Conservation (phyloP, 2,329 filamentous ascomycete species). For the Endothia cerciana region DNA sequence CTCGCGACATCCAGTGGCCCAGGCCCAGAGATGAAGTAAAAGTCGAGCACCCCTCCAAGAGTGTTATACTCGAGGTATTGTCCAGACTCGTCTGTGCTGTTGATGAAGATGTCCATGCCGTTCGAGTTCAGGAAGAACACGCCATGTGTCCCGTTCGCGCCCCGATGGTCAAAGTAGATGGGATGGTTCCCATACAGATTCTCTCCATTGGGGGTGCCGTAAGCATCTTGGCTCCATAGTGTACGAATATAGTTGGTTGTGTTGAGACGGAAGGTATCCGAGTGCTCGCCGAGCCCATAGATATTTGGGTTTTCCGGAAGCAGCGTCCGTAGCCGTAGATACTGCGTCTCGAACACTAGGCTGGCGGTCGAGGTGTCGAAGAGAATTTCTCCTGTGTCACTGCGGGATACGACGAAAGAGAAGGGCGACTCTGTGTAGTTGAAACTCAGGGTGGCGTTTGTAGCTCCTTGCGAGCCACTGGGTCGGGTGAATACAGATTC, state of each 20-base stretch:
- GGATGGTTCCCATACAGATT: conserved; percentile 78
- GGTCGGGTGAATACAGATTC: conserved; percentile 69
- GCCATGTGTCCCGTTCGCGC: conserved; percentile 58
- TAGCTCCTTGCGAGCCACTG: conserved; percentile 29
- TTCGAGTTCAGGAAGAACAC: conserved; percentile 75
- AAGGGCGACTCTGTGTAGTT: conserved; percentile 44
- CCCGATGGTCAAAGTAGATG: conserved; percentile 74
- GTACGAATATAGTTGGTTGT: conserved; percentile 72
- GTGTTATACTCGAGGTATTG: conserved; percentile 82
- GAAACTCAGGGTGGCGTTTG: conserved; percentile 37
- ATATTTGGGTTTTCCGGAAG: conserved; percentile 71
- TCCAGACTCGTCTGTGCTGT: conserved; percentile 59
- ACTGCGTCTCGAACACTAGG: conserved; percentile 79
- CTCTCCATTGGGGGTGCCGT: conserved; percentile 59
- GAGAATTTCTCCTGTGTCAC: conserved; percentile 53
- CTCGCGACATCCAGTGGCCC: conserved; percentile 59
- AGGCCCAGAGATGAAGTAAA: conserved; percentile 67
- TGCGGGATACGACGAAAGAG: conserved; percentile 46
- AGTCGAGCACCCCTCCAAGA: conserved; percentile 76
- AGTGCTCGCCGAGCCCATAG: conserved; percentile 81
- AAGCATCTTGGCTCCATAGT: conserved; percentile 71
- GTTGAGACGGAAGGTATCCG: conserved; percentile 69
- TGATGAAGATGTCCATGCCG: conserved; percentile 77
- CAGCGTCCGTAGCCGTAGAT: conserved; percentile 71
- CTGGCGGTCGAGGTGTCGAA: conserved; percentile 71